Base-by-base conservation (phyloP, 1,139 yeast genomes). In the Hansenula sp. region DNA sequence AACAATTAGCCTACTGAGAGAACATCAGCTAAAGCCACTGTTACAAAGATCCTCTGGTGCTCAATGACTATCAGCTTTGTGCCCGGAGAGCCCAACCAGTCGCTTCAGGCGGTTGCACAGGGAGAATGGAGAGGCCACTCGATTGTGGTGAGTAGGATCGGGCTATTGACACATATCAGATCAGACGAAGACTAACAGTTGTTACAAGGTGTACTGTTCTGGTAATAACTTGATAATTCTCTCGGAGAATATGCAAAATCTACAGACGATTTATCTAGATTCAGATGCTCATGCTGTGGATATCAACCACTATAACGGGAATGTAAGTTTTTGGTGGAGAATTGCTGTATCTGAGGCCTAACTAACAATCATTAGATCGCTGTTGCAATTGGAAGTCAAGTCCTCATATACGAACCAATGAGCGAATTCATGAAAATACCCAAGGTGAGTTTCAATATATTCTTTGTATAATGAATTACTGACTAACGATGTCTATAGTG, bases 161-260 rank as follows among this genome's bases (percentile, higher is more conserved):
- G 18, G 5, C 18, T 10, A 11, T n/a, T 13, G 36, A 17, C 27
- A 25, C 26, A 17, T 13, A 25, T 12, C 11, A n/a, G n/a, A n/a
- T n/a, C n/a, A 13, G n/a, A 27, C 8, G 16, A 7, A 13, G 6
- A 22, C 26, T 16, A 16, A 14, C 19, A 26, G 13, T 25, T 18
- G 16, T n/a, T 10, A n/a, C 17, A 8, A 63, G 64, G 82, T 80
- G 0, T 90, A 90, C 57, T 86, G 92, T 41, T 86, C 96, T 2
- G 97, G 96, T 1, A 88, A 89, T 62, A 89, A 88, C 59, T 65
- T 90, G 51, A 83, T 89, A 34, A 72, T 89, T 10, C 57, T 79
- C 6, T 68, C 80, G 9, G 71, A 75, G 45, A 64, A 72, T 33
- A 64, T 70, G 40, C 62, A 64, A 29, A 64, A 82, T 48, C 64